phyloP scores from a whole-genome alignment of 164 flowering plant species.

The Nymphaea colorata region DNA sequence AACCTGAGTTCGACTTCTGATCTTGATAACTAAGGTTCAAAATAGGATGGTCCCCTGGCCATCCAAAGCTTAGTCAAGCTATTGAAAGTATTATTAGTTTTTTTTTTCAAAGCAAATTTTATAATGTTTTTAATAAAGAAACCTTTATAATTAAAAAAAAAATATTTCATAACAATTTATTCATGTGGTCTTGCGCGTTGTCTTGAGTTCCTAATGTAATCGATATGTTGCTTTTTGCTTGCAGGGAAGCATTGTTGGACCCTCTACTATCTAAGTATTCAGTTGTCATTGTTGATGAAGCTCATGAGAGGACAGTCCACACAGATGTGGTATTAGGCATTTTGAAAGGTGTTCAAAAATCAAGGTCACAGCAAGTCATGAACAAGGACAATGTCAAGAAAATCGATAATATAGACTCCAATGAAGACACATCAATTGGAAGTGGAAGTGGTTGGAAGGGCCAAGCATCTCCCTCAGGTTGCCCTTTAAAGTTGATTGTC shows the following conservation, averaged over 20 bases:
- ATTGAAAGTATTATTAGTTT: no score
- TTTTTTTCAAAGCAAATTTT: no score
- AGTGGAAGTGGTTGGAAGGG: neutral
- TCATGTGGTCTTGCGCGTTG: no score
- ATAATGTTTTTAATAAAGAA: no score
- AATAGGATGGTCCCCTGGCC: no score
- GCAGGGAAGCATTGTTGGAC: constrained; percentile 91
- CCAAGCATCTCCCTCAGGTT: constrained; percentile 12
- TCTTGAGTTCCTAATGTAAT: constrained; percentile 3
- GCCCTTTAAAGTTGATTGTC: constrained; percentile 69
- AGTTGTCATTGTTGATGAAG: constrained; percentile 91
- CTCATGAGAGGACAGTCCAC: constrained; percentile 96
- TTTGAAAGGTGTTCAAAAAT: constrained; percentile 60
- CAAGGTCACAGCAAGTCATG: constrained; percentile 31
- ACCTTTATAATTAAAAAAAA: no score
- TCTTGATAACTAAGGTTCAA: no score
- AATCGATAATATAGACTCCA: no score
- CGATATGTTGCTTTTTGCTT: constrained; percentile 3
- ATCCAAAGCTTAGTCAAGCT: no score
- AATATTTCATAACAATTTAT: no score
- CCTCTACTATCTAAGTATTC: constrained; percentile 79
- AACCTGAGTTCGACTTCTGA: no score
- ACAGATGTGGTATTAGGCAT: constrained; percentile 89
- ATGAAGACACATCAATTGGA: neutral
- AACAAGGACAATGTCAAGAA: constrained; percentile 4